Base-by-base conservation (phyloP, 768 basidiomycete genomes). In the Suillus bovinus region DNA sequence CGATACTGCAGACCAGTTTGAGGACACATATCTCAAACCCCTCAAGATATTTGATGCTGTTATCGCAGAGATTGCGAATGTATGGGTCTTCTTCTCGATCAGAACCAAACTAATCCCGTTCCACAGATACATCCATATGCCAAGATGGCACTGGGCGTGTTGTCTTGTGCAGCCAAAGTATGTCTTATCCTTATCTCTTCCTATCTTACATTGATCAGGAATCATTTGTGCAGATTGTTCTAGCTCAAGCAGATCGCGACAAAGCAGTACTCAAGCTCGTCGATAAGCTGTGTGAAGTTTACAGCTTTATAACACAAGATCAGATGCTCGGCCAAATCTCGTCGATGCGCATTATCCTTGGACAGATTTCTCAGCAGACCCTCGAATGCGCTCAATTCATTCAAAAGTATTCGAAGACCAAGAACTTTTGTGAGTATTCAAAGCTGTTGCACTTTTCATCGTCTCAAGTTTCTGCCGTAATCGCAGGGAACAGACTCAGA, bases 301-400 rank as follows among this genome's bases (percentile, higher is more conserved):
- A 61, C 10, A 8, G 27, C 33, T 58, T 61, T 29, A 33, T 61
- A 2, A 42, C 27, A 11, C 39, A 61, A 34, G 31, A 39, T 1
- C 14, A 52, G 20, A 50, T 24, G 0, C 36, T 29, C 24, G 22
- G 34, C 7, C 27, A 44, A 5, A 44, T 44, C 4, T 44, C 10
- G 11, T 22, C n/a, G 11, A 44, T 44, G 42, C 42, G 2, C 47
- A 22, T 4, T 41, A 29, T 36, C 22, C 42, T 63, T 14, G 22
- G 33, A 20, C 9, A 38, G 4, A 33, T 63, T 24, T 42, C 63
- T 7, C 59, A 66, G 29, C 67, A 71, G 58, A 68, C 67, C 0
- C 63, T 59, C 1, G 70, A 72, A 56, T 72, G 70, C 44, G 71
- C 65, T 4, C 68, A 69, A 60, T 73, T 73, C 38, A 72, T 73